A percentile compares a stretch with the other conserved stretches of the same genome.
These are phyloP conservation scores for Fragaria iinumae DNA, from an alignment of 306 rosid genomes.

Conservation along the genomic window DNA sequence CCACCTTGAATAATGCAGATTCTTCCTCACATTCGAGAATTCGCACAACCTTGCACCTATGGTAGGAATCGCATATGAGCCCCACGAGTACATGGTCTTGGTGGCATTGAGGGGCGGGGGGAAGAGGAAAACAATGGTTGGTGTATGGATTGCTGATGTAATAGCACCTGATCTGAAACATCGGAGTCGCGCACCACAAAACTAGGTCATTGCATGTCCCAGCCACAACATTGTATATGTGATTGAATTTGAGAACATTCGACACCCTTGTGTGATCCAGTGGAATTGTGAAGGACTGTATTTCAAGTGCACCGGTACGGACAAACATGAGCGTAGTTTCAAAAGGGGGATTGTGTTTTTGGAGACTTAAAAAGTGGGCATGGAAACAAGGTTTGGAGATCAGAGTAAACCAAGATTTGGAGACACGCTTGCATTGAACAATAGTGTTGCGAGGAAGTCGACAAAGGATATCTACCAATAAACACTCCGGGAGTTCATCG, in stretches of 20 bases:
- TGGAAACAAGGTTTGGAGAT: too few relatives aligned
- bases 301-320: too few relatives aligned
- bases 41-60: background rate
- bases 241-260: too few relatives aligned
- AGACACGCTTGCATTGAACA: too few relatives aligned
- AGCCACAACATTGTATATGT: too few relatives aligned
- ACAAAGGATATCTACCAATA: too few relatives aligned
- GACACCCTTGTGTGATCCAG: too few relatives aligned
- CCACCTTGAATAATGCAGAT: background rate
- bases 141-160: background rate
- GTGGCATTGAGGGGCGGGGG: background rate
- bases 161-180: background rate
- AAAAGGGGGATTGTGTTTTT: background rate
- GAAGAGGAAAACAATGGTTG: background rate
- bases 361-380: background rate
- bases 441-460: too few relatives aligned
- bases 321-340: background rate
- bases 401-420: too few relatives aligned
- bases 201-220: background rate
- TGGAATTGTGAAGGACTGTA: too few relatives aligned
- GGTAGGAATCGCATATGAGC: background rate
- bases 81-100: background rate
- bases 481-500: too few relatives aligned
- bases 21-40: background rate
- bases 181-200: background rate